Evolutionary conservation across 1,284 basidiomycete species (phyloP), one percentile per base, ranked within the genome.

Genomic region (Cerioporus squamosus): DNA sequence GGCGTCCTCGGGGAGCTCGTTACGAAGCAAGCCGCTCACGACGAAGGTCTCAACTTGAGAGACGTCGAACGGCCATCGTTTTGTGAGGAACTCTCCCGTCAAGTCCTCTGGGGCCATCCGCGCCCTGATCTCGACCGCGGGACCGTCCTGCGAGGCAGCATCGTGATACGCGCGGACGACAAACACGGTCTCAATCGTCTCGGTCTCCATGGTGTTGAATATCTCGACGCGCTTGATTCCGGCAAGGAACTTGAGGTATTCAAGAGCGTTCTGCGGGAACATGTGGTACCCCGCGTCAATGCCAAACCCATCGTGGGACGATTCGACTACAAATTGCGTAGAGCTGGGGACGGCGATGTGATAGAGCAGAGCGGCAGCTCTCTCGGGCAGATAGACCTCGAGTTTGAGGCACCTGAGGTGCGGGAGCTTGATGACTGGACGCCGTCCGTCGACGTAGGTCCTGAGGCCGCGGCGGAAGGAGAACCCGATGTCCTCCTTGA

Each of bases 21-120:
- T 9, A 6, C 18, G 10, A 14, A 20, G 10, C 40, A 43, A 43
- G 23, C 54, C 54, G 20, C 23, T 20, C 6, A 52, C 12, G 18
- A 57, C 55, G 38, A 57, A n/a, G 5, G 29, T 36, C 39, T 57
- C 39, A 10, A 57, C 55, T 20, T 26, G 24, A 8, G 50, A 33
- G 8, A 40, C 14, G 39, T 57, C 40, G 44, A 57, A 52, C 4
- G 55, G 55, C 50, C 50, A 48, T 15, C 22, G 20, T 6, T 5
- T 43, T 9, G n/a, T 10, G 8, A 17, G 1, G n/a, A 57, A n/a
- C 18, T 31, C 23, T 4, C 29, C 29, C 20, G 39, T 10, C 45
- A 55, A 26, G 18, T 43, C 44, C 14, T 5, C 2, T 26, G 9
- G 29, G 29, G 29, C 29, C 38, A 20, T n/a, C n/a, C 42, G 26